Base-by-base conservation (phyloP, 1,284 basidiomycete species). In the Sanghuangporus sanghuang region DNA sequence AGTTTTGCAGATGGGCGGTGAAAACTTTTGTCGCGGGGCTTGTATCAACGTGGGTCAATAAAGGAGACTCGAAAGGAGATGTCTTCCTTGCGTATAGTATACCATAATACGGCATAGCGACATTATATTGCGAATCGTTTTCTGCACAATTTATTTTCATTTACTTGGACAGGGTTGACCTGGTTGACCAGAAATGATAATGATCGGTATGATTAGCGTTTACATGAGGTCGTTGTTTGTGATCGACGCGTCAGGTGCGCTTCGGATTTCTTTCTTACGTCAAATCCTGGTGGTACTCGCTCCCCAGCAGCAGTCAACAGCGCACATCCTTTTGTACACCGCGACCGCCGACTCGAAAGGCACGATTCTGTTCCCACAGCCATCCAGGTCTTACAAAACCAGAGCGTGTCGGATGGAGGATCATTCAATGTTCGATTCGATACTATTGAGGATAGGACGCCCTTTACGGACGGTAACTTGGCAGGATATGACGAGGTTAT, bases 321-420 rank as follows among this genome's bases (percentile, higher is more conserved):
- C 76, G 23, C 74, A 69, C 39, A 72, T 76, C 14, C 76, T 85
- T n/a, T 79, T 87, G 36, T 86, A 82, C 68, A 82, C 83, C 4
- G 81, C 81, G 6, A 85, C 83, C 0, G 69, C 71, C 44, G 78
- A 77, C 16, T 69, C 77, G 88, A n/a, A n/a, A n/a, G n/a, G 58
- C 91, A 93, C 73, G 90, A 91, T 69, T 90, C 87, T 2, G 93
- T 93, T 64, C 89, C 90, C 0, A 85, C 83, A 1, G 86, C 86
- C 23, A 82, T 86, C 42, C 73, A 80, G 48, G 85, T 85, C 1
- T 78, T 92, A 54, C 73, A 77, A 27, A 67, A 74, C 0, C 75
- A 82, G 5, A 62, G 59, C 53, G 21, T 40, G 8, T 32, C 27
- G 12, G 2, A 23, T 35, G 79, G 82, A 49, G 67, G 74, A 7